Base-by-base conservation (phyloP, 1,284 basidiomycete genomes). In the Moesziomyces parantarcticus region DNA sequence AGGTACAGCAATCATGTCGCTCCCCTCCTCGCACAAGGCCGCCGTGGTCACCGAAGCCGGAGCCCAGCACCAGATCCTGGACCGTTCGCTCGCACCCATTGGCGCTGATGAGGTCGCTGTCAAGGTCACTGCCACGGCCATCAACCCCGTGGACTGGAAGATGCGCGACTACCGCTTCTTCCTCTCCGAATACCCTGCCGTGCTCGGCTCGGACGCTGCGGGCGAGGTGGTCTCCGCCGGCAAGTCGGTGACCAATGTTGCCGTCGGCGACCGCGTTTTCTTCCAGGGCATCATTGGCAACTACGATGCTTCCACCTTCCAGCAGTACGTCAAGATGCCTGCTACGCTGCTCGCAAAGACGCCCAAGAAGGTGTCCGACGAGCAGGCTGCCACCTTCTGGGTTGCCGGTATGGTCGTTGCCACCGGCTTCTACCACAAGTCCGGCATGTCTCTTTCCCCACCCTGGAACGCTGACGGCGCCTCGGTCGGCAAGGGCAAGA, bases 81-180 rank as follows among this genome's bases (percentile, higher is more conserved):
- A 67, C 14, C 60, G 58, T n/a, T 63, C 55, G 13, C 51, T 69
- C 25, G 63, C 70, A 1, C 41, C 58, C 8, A 62, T 69, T n/a
- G 40, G 49, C 4, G 45, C 45, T 20, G 57, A 64, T 23, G 73
- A 78, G 50, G 56, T 76, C 18, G 72, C 72, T 20, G 43, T 78
- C 59, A 60, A 64, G 41, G 48, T 76, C 53, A 76, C 65, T 1
- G 69, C 75, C 32, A 61, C 77, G 18, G 66, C 77, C 52, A 75
- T 78, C 67, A 78, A 78, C 61, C 76, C 76, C 1, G 75, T 77
- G 25, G 76, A 78, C 57, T 77, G 75, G 75, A 78, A 80, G 59
- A 69, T 77, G 13, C 54, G 61, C 29, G 69, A 72, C 58, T 68
- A 65, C 52, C 65, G 45, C 32, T 14, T 63, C 42, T 74, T 64